A percentile compares a stretch with the other conserved stretches of the same genome.
Evolutionary conservation across 306 rosid species (phyloP).

Genomic region (Dryas alaskensis): DNA sequence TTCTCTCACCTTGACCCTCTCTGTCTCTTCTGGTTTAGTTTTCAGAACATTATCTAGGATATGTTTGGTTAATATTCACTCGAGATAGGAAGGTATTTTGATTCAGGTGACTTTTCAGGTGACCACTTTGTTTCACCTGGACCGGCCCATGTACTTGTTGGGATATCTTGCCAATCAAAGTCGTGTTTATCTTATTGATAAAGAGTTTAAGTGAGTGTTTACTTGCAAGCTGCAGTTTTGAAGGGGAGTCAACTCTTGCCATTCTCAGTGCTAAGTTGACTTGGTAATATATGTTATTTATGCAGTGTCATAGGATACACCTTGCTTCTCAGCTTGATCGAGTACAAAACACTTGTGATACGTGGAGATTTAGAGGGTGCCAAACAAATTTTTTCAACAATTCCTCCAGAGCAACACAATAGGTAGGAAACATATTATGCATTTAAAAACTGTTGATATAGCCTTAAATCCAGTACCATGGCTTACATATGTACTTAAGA

Average conservation of each 20-base stretch:
- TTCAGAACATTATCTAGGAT: neutral
- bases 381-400: slow-evolving; percentile 69
- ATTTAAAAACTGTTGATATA: neutral
- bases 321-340: slow-evolving; percentile 91
- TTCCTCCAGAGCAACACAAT: slow-evolving; percentile 88
- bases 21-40: neutral
- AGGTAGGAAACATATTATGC: slow-evolving; percentile 42
- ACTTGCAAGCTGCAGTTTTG: slow-evolving; percentile 17
- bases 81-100: slow-evolving; percentile 13
- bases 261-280: neutral
- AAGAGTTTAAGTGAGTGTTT: slow-evolving; percentile 86
- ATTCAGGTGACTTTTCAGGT: slow-evolving; percentile 50
- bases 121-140: slow-evolving; percentile 97
- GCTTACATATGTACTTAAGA: neutral
- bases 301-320: slow-evolving; percentile 85
- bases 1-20: neutral
- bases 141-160: slow-evolving; percentile 98
- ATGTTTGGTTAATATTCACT: neutral
- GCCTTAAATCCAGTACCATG: neutral
- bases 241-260: neutral
- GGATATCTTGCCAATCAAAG: slow-evolving; percentile 97
- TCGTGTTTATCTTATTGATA: slow-evolving; percentile 83
- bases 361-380: slow-evolving; percentile 94
- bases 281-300: slow-evolving; percentile 13
- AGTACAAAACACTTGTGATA: slow-evolving; percentile 96